A percentile compares a stretch with the other conserved stretches of the same genome.
phyloP scores from a whole-genome alignment of 345 rosid genomes.

The Pistacia vera region DNA sequence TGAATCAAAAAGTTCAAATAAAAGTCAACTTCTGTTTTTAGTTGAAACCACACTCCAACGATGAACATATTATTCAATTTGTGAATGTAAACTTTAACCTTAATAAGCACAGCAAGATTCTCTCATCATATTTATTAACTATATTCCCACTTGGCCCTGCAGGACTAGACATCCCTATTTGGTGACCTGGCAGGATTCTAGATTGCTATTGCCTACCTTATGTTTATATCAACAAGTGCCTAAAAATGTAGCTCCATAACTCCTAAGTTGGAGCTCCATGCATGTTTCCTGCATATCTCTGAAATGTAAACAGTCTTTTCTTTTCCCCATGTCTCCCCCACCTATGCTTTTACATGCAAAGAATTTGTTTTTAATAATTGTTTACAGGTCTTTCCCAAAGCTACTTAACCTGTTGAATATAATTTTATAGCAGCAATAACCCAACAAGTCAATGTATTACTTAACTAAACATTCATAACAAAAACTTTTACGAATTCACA shows the following conservation, averaged over 20 bases:
- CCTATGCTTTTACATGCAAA: not conserved
- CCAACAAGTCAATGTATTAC: not conserved
- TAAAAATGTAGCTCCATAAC: not conserved
- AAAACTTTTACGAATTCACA: not conserved
- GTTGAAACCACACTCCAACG: not conserved
- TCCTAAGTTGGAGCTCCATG: not conserved
- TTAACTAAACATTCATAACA: not conserved
- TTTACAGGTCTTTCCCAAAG: not conserved
- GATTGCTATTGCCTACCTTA: not conserved
- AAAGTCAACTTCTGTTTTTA: too few species aligned
- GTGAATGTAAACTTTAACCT: not conserved
- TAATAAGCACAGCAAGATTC: not conserved
- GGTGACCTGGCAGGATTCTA: not conserved
- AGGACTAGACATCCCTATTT: not conserved
- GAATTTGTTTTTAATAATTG: not conserved
- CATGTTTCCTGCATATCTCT: not conserved
- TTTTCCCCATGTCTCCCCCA: not conserved
- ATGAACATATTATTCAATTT: not conserved
- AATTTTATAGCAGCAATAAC: not conserved
- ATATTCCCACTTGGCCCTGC: not conserved
- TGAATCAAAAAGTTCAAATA: too few species aligned
- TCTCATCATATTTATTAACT: not conserved
- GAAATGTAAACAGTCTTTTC: not conserved
- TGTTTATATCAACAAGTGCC: not conserved
- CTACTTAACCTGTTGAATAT: not conserved